Conservation (phyloP, 805 yeast species). For the Lachancea sp. region DNA sequence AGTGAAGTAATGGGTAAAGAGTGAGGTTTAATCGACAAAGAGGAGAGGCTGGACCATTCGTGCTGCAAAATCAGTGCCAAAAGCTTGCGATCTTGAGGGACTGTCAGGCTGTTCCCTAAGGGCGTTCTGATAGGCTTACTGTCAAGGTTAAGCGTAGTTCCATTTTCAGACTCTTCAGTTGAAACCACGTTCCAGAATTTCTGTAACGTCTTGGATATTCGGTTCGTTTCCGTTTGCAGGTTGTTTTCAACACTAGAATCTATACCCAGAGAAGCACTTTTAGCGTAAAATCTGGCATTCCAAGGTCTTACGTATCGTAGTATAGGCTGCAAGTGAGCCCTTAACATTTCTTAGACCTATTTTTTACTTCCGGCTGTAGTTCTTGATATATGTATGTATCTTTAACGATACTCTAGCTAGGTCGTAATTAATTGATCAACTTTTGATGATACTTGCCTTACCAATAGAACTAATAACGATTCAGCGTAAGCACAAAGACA, state of each 20-base stretch:
- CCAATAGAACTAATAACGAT: neutral
- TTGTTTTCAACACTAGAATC: conserved; percentile 46
- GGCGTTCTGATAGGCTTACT: conserved; percentile 79
- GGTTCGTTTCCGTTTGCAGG: conserved; percentile 54
- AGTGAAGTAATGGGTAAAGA: conserved; percentile 83
- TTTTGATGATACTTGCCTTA: no score
- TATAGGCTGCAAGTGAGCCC: neutral
- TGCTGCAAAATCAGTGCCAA: conserved; percentile 73
- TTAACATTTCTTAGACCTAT: neutral
- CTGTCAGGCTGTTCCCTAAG: conserved; percentile 57
- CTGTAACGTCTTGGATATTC: conserved; percentile 58
- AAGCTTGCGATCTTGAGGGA: conserved; percentile 53
- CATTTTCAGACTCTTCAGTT: conserved; percentile 29
- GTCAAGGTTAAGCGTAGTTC: conserved; percentile 58
- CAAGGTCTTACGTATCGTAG: neutral
- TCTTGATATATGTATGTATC: no score
- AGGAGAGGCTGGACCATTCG: conserved; percentile 80
- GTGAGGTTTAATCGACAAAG: conserved; percentile 63
- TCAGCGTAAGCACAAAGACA: neutral
- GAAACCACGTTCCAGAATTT: conserved; percentile 78
- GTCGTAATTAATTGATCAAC: no score
- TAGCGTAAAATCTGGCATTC: conserved; percentile 8
- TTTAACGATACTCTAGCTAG: no score
- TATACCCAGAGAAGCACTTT: conserved; percentile 23
- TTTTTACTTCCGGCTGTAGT: neutral